Evolutionary conservation across 2,329 filamentous ascomycete genomes (phyloP), one percentile per base, ranked within the genome.

Genomic region (Pseudodiploospora longispora): DNA sequence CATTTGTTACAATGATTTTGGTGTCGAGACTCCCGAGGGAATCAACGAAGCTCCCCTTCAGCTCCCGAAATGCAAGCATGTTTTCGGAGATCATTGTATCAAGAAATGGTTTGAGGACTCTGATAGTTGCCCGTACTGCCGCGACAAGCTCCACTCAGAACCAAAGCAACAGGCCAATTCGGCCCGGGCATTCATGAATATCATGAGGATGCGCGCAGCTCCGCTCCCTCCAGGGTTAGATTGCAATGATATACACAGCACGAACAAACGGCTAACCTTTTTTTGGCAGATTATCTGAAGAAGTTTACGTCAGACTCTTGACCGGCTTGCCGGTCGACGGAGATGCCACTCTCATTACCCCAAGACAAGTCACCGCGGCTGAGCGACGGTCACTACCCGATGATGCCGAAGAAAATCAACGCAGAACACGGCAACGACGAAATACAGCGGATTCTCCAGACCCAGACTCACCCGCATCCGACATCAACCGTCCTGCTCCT

Each of bases 1-100:
- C 19, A 83, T 83, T 47, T 83, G 79, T 61, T 82, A 82, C 55
- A 81, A 80, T 50, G 76, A 80, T 6, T 82, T 74, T 52, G 76
- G 76, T 31, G 64, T 71, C 10, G 58, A 64, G 46, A 78, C 72
- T 29, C 77, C 78, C 0, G 80, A 83, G 50, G 78, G 78, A 1
- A 60, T 76, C 19, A 69, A 65, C 38, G 80, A 83, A 55, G 65
- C 61, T 3, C 76, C 80, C 1, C 58, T 82, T 10, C 74, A 75
- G 19, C 59, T 83, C 12, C 79, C 80, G 3, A 74, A 70, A 51
- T 83, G 80, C 65, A 78, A 75, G 51, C 80, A 83, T 52, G 59
- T 83, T 6, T 83, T 83, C 57, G 80, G 80, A 12, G 71, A 81
- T 44, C 69, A 74, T 51, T 83, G 80, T 57, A 78, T 83, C 50